Base-by-base conservation (phyloP, 805 yeast species). In the Kockiozyma suomiensis region DNA sequence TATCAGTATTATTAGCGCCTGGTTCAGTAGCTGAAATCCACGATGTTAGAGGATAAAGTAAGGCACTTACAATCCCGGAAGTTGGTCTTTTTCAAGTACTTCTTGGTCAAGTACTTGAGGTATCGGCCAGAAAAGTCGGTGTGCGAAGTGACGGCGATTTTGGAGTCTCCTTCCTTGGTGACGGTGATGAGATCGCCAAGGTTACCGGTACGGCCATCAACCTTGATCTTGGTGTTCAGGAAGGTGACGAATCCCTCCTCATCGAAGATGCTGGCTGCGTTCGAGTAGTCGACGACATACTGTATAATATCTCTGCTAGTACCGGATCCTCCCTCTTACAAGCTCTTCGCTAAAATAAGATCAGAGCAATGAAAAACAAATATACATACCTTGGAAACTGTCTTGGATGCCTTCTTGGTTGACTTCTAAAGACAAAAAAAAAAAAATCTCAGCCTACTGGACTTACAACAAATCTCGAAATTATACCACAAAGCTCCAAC, bases 51-150 rank as follows among this genome's bases (percentile, higher is more conserved):
- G n/a, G 15, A 12, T 43, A 21, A 23, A 17, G 23, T n/a, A 25
- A 12, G n/a, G 1, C 17, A 50, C 64, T n/a, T 50, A 62, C 63
- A 93, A 85, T 94, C 98, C 86, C 97, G 91, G 85, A 93, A 89
- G 83, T 90, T 96, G 93, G 92, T 90, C 90, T 94, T 94, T 96
- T 93, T 96, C 82, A 94, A 90, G 94, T 90, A 94, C 86, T 96
- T 93, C 91, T 94, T 96, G 77, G 98, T 90, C 79, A 94, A 85
- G 96, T 94, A 94, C 86, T 96, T 94, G 80, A 93, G 87, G 96
- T 94, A 94, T 85, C 96, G 93, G 83, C 99, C 99, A 72, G 97
- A 92, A 94, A 94, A 93, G 83, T 90, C 87, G 81, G 96, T 81
- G 81, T 87, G 85, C 71, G 97, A 83, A 70, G 83, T 85, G 78